Conservation (phyloP, 148 eudicot genomes). For the Beta vulgaris region DNA sequence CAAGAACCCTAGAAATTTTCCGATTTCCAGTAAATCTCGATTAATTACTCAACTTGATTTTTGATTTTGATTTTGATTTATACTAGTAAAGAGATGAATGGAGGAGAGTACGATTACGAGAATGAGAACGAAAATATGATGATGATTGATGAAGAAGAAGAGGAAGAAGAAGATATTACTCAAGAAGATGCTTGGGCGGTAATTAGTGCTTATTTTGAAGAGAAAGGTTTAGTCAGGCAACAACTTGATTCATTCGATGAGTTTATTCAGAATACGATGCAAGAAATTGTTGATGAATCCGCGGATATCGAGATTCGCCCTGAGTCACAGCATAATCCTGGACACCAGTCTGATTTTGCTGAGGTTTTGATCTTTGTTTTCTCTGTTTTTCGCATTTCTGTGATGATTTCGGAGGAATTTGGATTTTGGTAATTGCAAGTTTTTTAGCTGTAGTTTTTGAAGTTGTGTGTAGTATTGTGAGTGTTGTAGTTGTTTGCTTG, state of each 20-base stretch:
- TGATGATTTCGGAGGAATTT: not conserved
- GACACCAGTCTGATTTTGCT: conserved; percentile 74
- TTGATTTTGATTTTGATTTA: no score
- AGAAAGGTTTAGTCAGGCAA: conserved; percentile 88
- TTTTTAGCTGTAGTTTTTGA: not conserved
- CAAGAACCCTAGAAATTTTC: conserved; percentile 7
- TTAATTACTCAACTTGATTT: no score
- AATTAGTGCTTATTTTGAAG: conserved; percentile 88
- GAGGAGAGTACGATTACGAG: conserved; percentile 26
- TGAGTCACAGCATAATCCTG: conserved; percentile 94
- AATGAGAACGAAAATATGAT: conserved; percentile 10
- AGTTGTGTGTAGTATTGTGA: not conserved
- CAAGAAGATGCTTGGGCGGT: conserved; percentile 99
- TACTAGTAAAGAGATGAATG: conserved; percentile 10
- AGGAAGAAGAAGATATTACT: conserved; percentile 78
- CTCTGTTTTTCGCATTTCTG: not conserved
- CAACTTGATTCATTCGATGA: conserved; percentile 94
- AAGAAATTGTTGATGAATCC: conserved; percentile 90
- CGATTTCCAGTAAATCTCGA: no score
- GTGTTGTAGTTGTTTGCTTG: not conserved
- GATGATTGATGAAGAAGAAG: conserved; percentile 26
- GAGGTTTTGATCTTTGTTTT: conserved; percentile 45
- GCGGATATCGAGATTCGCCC: conserved; percentile 94
- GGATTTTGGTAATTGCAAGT: not conserved
- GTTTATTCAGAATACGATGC: conserved; percentile 98